These are phyloP conservation scores for Russula ochroleuca DNA, from an alignment of 768 basidiomycete genomes.

Conservation along the genomic window DNA sequence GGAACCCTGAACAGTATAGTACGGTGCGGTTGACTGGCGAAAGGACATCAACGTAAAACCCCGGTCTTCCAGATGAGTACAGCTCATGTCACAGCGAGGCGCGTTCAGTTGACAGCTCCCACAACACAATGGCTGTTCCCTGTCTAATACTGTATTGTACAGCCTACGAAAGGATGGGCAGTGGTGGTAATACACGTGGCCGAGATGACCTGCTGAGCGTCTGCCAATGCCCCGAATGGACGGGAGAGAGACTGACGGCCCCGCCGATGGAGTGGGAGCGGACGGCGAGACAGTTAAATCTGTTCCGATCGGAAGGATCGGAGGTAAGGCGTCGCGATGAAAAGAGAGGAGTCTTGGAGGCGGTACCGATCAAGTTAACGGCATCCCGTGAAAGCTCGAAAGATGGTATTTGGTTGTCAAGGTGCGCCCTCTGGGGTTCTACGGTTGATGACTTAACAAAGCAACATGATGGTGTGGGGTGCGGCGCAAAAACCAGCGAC, in stretches of 20 bases:
- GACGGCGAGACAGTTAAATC: neutral
- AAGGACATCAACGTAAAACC: neutral
- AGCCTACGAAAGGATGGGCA: neutral
- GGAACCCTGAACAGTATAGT: neutral
- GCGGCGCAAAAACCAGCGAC: neutral
- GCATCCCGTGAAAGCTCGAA: neutral
- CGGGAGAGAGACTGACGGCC: neutral
- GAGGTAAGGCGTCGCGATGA: neutral
- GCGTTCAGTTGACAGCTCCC: neutral
- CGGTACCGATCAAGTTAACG: neutral
- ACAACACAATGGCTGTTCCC: neutral
- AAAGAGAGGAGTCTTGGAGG: neutral
- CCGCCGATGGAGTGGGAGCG: neutral
- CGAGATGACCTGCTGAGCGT: neutral
- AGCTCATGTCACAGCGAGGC: neutral
- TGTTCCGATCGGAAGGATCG: neutral
- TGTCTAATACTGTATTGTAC: too few relatives aligned
- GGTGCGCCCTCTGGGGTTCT: neutral
- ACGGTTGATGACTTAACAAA: neutral
- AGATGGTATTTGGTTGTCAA: neutral
- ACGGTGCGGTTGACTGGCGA: neutral
- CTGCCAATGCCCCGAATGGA: neutral
- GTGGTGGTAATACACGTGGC: neutral
- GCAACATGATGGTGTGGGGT: neutral
- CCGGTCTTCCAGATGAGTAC: neutral